Conservation (phyloP, 768 basidiomycete genomes). For the Termitomyces sp. region DNA sequence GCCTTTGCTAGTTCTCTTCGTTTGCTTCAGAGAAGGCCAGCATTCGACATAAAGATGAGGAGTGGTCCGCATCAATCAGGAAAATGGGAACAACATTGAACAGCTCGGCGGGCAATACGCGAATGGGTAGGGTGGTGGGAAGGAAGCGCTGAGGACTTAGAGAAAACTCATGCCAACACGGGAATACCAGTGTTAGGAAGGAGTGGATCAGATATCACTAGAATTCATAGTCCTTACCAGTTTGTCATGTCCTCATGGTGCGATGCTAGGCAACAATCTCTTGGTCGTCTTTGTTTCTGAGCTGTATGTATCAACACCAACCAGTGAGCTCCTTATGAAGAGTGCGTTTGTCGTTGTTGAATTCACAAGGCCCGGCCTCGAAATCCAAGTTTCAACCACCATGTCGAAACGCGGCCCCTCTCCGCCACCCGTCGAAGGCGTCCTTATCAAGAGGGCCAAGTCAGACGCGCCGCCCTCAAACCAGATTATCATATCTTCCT, state of each 20-base stretch:
- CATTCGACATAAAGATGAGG: too few relatives aligned
- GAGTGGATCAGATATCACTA: too few relatives aligned
- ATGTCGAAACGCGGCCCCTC: conserved; percentile 75
- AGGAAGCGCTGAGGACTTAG: too few relatives aligned
- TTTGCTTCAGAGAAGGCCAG: too few relatives aligned
- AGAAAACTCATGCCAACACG: too few relatives aligned
- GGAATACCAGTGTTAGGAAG: too few relatives aligned
- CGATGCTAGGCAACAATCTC: not conserved
- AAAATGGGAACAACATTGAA: too few relatives aligned
- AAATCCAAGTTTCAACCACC: conserved; percentile 7
- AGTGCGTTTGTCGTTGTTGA: conserved; percentile 8
- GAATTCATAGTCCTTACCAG: too few relatives aligned
- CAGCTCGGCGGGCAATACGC: not conserved
- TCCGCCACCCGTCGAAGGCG: conserved; percentile 46
- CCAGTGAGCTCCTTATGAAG: too few relatives aligned
- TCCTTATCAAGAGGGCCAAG: conserved; percentile 60
- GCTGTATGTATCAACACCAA: not conserved
- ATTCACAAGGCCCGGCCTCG: not conserved
- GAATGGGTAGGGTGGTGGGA: not conserved
- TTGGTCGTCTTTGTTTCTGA: not conserved
- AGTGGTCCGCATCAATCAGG: too few relatives aligned
- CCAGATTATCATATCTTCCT: conserved; percentile 75
- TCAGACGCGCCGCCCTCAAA: conserved; percentile 43
- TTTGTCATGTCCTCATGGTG: not conserved
- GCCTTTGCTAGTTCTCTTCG: not conserved